phyloP scores from a whole-genome alignment of 2,329 filamentous ascomycete species.

The Talaromyces sp. region DNA sequence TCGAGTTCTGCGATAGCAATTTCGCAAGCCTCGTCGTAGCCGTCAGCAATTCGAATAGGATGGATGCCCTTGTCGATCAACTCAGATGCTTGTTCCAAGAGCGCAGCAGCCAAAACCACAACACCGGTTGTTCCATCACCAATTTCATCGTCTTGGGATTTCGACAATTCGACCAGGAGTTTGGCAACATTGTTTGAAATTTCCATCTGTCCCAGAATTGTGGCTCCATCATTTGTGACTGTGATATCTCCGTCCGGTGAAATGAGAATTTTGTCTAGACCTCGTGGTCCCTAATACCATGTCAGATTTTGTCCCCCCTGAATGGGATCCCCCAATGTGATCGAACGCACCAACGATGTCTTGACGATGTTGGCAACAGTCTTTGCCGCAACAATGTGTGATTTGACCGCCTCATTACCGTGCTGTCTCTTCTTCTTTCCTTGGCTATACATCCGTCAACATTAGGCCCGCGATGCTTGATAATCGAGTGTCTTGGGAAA shows the following conservation, averaged over 20 bases:
- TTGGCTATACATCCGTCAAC: conserved; percentile 58
- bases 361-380: conserved; percentile 97
- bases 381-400: conserved; percentile 92
- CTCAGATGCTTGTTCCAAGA: conserved; percentile 94
- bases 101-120: conserved; percentile 88
- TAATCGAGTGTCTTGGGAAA: conserved; percentile 24
- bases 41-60: conserved; percentile 96
- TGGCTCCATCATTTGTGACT: conserved; percentile 97
- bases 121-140: conserved; percentile 98
- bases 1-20: conserved; percentile 92
- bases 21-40: conserved; percentile 96
- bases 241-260: conserved; percentile 98
- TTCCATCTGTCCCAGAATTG: conserved; percentile 96
- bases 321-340: conserved; percentile 13
- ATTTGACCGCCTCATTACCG: conserved; percentile 95
- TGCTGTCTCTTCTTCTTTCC: conserved; percentile 97
- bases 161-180: conserved; percentile 91
- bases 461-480: background rate
- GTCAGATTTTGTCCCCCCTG: conserved; percentile 3
- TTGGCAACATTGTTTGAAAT: conserved; percentile 98
- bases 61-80: conserved; percentile 99
- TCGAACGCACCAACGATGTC: conserved; percentile 68
- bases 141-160: conserved; percentile 98
- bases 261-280: conserved; percentile 98
- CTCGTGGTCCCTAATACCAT: conserved; percentile 67